phyloP scores from a whole-genome alignment of 179 eudicot genomes.

The Gypsophila paniculata region DNA sequence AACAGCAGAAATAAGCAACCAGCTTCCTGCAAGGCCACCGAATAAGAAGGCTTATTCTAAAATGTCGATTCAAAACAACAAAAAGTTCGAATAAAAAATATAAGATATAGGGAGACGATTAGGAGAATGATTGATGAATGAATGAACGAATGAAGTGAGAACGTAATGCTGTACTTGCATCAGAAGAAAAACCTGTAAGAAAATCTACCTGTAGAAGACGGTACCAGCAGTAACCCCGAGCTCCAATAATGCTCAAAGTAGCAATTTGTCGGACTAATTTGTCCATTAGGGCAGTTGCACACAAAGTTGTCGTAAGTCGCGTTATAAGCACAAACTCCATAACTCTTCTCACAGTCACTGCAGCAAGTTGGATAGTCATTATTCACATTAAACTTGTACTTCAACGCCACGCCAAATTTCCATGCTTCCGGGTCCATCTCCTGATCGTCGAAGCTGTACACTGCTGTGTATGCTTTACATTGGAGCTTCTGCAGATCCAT shows the following conservation, averaged over 20 bases:
- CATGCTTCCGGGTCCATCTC: slow-evolving; percentile 54
- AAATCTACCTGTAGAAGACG: slow-evolving; percentile 35
- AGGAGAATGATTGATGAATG: not conserved
- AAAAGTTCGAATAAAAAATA: not conserved
- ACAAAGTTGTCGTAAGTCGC: slow-evolving; percentile 43
- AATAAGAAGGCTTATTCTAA: not conserved
- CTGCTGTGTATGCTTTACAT: slow-evolving; percentile 65
- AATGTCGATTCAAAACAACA: slow-evolving; percentile 1
- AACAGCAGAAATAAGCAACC: slow-evolving; percentile 32
- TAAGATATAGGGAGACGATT: no score
- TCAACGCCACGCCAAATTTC: slow-evolving; percentile 70
- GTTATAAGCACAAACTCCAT: slow-evolving; percentile 66
- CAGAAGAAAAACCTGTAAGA: slow-evolving; percentile 20
- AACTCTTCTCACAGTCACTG: slow-evolving; percentile 66
- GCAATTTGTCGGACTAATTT: slow-evolving; percentile 62
- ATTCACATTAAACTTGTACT: slow-evolving; percentile 68
- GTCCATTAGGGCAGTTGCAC: slow-evolving; percentile 69
- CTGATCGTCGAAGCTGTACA: slow-evolving; percentile 54
- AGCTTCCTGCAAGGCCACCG: slow-evolving; percentile 39
- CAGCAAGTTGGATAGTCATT: slow-evolving; percentile 64
- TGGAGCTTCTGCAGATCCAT: slow-evolving; percentile 68
- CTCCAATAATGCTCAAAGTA: slow-evolving; percentile 58
- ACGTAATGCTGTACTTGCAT: slow-evolving; percentile 30
- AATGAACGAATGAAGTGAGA: not conserved
- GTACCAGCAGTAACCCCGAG: slow-evolving; percentile 32